Base-by-base conservation (phyloP, 352 stramenopile species). In the Globisporangium radiosum region DNA sequence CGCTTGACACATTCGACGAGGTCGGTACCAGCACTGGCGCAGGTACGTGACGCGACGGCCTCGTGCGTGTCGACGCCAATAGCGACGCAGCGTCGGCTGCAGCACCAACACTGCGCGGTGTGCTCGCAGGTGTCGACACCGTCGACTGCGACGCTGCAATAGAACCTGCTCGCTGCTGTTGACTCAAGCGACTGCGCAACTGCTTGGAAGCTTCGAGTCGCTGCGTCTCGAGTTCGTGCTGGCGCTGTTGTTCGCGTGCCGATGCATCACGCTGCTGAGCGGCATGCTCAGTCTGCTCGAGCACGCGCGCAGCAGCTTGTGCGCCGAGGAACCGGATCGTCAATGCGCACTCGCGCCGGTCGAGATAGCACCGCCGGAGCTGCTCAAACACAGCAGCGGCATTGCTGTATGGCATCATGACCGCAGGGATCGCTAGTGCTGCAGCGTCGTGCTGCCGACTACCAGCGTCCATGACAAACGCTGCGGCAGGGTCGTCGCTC, bases 391-490 rank as follows among this genome's bases (percentile, higher is more conserved):
- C 64, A 4, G 66, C 42, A 9, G 61, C 66, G 0, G 81, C 76
- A 6, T 80, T 72, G 7, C 47, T 55, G 52, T 71, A 70, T 17
- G 78, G 68, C 37, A 89, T 39, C 78, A 93, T 91, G 60, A 91
- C 62, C 0, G 70, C 78, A 7, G 83, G 78, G 49, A 91, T 85
- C 3, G 53, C 63, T 52, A 87, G 71, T 5, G 52, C 58, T 13
- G 60, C 56, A 6, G 49, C 55, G 10, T 75, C 61, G 0, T 52
- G 59, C 2, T 60, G 62, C 0, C 66, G 65, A 17, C 66, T 66
- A 1, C 78, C 80, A 8, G 75, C 73, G 61, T 90, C 81, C 81
- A 91, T 92, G 33, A 89, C 75, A 17, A 92, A 90, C 4, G 80
- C 78, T 13, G 73, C 66, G 6, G 62, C 59, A 1, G 60, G 57